phyloP scores from a whole-genome alignment of 2,329 filamentous ascomycete genomes.

The Diaporthe citrichinensis region DNA sequence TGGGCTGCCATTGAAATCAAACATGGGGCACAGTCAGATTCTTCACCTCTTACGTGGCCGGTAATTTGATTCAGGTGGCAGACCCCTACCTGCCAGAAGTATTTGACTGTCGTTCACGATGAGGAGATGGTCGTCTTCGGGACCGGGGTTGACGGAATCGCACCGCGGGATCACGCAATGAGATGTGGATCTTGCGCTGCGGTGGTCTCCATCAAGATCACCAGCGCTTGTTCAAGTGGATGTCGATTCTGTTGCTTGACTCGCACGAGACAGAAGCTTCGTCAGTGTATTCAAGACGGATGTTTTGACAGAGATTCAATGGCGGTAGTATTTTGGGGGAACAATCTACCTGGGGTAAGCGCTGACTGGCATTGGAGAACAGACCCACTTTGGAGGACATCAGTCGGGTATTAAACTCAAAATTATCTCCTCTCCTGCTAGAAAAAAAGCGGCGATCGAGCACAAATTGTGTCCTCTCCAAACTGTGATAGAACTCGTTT shows the following conservation, averaged over 20 bases:
- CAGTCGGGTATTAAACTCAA: not conserved
- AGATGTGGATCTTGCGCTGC: not conserved
- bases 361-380: not conserved
- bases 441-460: not conserved
- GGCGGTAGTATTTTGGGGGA: not conserved
- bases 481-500: not conserved
- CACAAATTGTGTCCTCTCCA: not conserved
- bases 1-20: not conserved
- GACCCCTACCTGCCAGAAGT: not conserved
- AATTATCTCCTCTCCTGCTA: not conserved
- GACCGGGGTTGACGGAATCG: not conserved
- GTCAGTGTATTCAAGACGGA: not conserved
- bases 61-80: not conserved
- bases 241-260: not conserved
- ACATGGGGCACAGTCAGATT: not conserved
- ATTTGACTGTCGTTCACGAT: not conserved
- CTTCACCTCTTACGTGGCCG: not conserved
- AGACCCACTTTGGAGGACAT: not conserved
- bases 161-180: not conserved
- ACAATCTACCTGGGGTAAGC: not conserved
- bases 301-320: not conserved
- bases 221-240: not conserved
- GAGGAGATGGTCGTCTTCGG: not conserved
- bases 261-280: not conserved
- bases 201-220: not conserved